phyloP scores from a whole-genome alignment of 2,329 filamentous ascomycete genomes.

The Phialophora expanda region DNA sequence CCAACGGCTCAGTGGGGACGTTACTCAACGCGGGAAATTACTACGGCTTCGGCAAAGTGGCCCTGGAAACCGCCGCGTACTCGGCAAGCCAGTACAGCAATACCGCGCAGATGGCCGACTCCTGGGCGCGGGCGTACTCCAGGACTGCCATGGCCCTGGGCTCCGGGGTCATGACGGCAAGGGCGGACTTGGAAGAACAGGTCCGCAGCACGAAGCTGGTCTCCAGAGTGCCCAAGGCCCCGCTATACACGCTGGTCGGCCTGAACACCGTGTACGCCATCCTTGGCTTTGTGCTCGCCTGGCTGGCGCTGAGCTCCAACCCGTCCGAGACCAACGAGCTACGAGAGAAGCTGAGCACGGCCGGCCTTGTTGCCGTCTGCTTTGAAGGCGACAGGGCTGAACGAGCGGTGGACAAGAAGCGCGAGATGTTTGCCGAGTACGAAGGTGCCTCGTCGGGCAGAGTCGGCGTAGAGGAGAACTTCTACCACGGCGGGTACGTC shows the following conservation, averaged over 20 bases:
- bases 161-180: slow-evolving; percentile 8
- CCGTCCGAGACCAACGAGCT: slow-evolving; percentile 22
- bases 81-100: slow-evolving; percentile 3
- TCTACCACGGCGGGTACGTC: slow-evolving; percentile 1
- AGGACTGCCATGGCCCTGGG: slow-evolving; percentile 19
- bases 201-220: slow-evolving; percentile 5
- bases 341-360: slow-evolving; percentile 27
- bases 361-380: slow-evolving; percentile 21
- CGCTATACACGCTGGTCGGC: neutral
- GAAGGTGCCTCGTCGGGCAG: slow-evolving; percentile 3
- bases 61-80: slow-evolving; percentile 14
- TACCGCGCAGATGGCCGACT: slow-evolving; percentile 12
- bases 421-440: slow-evolving; percentile 27
- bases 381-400: slow-evolving; percentile 22
- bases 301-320: slow-evolving; percentile 12
- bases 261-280: slow-evolving; percentile 10
- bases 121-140: slow-evolving; percentile 17
- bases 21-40: slow-evolving; percentile 11
- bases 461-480: slow-evolving; percentile 8
- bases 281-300: slow-evolving; percentile 10
- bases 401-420: slow-evolving; percentile 6
- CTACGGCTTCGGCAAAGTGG: slow-evolving; percentile 6
- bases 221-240: slow-evolving; percentile 3
- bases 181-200: neutral
- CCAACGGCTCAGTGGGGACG: slow-evolving; percentile 15